Conservation (phyloP, 139 green algal species). For the Ulvella scutata region DNA sequence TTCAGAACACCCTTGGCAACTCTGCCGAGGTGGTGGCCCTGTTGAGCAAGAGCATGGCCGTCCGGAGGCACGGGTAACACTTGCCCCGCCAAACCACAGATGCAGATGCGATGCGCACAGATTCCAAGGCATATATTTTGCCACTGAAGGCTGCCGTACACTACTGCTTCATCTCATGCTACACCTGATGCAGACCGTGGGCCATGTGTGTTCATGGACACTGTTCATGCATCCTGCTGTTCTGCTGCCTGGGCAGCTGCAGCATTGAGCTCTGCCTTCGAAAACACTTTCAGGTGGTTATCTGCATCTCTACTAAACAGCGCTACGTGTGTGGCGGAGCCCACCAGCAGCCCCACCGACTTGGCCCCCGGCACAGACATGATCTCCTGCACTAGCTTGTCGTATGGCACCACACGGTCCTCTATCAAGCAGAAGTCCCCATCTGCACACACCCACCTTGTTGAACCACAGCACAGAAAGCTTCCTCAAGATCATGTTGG, state of each 20-base stretch:
- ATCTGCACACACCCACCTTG: background rate
- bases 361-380: conserved; percentile 30
- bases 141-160: no score
- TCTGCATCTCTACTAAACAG: background rate
- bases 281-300: background rate
- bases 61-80: no score
- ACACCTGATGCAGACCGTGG: no score
- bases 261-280: background rate
- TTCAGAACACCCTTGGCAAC: no score
- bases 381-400: conserved; percentile 26
- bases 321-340: conserved; percentile 3
- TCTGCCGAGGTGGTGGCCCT: no score
- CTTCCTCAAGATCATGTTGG: conserved; percentile 38
- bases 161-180: no score
- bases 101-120: no score
- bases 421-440: background rate
- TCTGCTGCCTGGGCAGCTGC: background rate
- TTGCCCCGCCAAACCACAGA: no score
- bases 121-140: no score
- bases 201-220: no score
- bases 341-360: conserved; percentile 29
- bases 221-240: no score
- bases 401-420: conserved; percentile 11
- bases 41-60: no score
- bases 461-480: conserved; percentile 20